phyloP scores from a whole-genome alignment of 2,329 filamentous ascomycete genomes.

The Fusarium lyarnte region DNA sequence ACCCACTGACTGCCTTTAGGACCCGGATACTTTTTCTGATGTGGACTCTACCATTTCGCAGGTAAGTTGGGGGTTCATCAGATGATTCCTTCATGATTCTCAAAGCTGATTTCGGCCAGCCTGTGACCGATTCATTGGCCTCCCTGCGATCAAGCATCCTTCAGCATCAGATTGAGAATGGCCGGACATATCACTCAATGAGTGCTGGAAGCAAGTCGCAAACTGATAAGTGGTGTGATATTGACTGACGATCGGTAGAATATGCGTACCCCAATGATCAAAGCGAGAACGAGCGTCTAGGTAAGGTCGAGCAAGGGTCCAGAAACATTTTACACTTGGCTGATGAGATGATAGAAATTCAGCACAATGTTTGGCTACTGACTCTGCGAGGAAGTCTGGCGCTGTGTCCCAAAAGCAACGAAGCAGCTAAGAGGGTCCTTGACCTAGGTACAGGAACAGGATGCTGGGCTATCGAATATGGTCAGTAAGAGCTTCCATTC shows the following conservation, averaged over 20 bases:
- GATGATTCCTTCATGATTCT: no score
- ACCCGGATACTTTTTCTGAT: background rate
- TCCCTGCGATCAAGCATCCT: background rate
- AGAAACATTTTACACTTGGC: no score
- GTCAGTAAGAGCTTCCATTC: background rate
- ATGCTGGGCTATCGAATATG: conserved; percentile 22
- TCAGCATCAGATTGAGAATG: background rate
- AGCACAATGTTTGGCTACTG: background rate
- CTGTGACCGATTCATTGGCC: background rate
- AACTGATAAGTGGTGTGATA: background rate
- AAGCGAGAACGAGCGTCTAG: background rate
- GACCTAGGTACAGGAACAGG: conserved; percentile 15
- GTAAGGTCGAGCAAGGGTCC: no score
- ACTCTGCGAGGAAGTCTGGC: background rate
- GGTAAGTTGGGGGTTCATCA: background rate
- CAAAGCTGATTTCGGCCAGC: background rate
- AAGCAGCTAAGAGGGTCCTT: background rate
- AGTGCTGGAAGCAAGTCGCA: background rate
- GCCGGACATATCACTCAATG: background rate
- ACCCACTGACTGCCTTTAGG: background rate
- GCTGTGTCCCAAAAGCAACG: background rate
- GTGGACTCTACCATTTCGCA: background rate
- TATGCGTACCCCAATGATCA: background rate
- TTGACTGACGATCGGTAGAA: background rate
- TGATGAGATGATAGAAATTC: background rate